Evolutionary conservation across 176 grass and related monocot genomes (phyloP), one percentile per base, ranked within the genome.

Genomic region (Hordeum vulgare): DNA sequence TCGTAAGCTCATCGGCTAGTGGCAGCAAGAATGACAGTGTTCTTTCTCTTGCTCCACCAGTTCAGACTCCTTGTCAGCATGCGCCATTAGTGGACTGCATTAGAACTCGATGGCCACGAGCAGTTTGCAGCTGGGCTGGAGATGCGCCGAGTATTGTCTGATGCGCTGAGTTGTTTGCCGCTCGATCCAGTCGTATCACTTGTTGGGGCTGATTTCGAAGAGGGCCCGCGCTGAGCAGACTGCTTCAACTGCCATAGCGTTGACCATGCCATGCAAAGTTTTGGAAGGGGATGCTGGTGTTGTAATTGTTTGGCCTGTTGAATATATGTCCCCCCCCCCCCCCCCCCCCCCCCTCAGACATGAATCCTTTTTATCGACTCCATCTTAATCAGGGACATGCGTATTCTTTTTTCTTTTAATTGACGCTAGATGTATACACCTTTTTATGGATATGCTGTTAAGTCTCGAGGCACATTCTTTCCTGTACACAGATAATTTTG

Each of bases 101-200:
- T 36, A 96, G 91, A 84, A 96, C 93, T 29, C 88, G 93, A 70
- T 99, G 97, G 97, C 59, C 82, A 25, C 91, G 93, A 56, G 97
- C 97, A 8, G 36, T 86, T 69, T 99, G 97, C 83, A 92, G 77
- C 69, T 99, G 97, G 97, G 36, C 57, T 73, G 97, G 97, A 80
- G 97, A 99, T 96, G 81, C 83, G 13, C 97, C 97, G 5, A 99
- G 97, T 74, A 99, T 99, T 81, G 97, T 99, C 62, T 99, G 84
- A 92, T 68, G 77, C 67, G n/a, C 20, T 25, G 69, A 86, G 54
- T 27, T 76, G n/a, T n/a, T n/a, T n/a, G n/a, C n/a, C n/a, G n/a
- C n/a, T n/a, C n/a, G n/a, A n/a, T n/a, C 51, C 62, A 74, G 29
- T 34, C 41, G 44, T 83, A 41, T 61, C 26, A 21, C 57, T 29